Conservation (phyloP, 106 monocot species). For the Apostasia ramifera region DNA sequence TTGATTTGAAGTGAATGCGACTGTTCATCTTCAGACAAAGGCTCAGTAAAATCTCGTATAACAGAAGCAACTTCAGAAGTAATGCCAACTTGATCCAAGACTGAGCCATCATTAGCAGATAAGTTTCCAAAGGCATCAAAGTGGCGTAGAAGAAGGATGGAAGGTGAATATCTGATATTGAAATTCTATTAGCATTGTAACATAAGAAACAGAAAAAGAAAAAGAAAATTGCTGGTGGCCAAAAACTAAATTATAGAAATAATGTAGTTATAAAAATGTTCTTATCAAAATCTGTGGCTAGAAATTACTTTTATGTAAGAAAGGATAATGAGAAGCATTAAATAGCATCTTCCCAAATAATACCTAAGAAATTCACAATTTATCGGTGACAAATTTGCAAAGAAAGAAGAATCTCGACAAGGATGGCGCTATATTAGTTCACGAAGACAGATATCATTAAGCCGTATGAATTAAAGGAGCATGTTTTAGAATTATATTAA, state of each 20-base stretch:
- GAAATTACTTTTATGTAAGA: too few relatives aligned
- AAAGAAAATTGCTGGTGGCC: too few relatives aligned
- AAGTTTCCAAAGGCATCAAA: constrained; percentile 70
- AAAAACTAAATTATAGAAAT: too few relatives aligned
- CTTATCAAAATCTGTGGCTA: background rate
- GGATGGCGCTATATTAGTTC: too few relatives aligned
- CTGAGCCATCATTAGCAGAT: constrained; percentile 65
- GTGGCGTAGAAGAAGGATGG: constrained; percentile 75
- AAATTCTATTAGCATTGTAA: constrained; percentile 1
- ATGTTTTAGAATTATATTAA: too few relatives aligned
- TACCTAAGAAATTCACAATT: too few relatives aligned
- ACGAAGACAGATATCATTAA: too few relatives aligned
- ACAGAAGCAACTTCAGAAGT: constrained; percentile 62
- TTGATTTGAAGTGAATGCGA: constrained; percentile 3
- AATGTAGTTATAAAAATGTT: background rate
- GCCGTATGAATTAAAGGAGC: too few relatives aligned
- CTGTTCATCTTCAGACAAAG: constrained; percentile 36
- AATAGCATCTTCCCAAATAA: too few relatives aligned
- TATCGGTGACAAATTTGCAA: too few relatives aligned
- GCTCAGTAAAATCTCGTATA: constrained; percentile 64
- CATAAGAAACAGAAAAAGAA: background rate
- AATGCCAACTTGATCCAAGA: constrained; percentile 53
- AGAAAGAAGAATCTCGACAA: too few relatives aligned
- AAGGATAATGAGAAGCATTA: too few relatives aligned
- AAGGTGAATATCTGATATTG: constrained; percentile 72